phyloP scores from a whole-genome alignment of 1,139 yeast genomes.

The Scheffersomyces parashehatae region DNA sequence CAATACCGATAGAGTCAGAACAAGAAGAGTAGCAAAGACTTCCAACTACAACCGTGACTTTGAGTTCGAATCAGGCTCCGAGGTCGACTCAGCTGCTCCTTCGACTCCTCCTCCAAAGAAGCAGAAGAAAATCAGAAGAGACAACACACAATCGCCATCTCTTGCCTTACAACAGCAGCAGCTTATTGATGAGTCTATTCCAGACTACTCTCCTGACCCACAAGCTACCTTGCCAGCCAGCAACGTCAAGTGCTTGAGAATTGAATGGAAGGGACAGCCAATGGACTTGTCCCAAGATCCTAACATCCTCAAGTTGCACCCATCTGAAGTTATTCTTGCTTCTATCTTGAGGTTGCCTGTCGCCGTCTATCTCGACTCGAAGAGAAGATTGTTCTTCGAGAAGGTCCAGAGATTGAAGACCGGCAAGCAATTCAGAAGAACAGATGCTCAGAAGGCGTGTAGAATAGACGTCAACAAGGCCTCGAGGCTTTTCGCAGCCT shows the following conservation, averaged over 20 bases:
- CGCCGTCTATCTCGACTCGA: constrained; percentile 85
- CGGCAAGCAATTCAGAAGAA: constrained; percentile 87
- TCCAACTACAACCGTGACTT: constrained; percentile 9
- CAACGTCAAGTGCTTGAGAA: constrained; percentile 68
- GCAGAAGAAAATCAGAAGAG: constrained; percentile 38
- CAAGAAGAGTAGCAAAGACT: constrained; percentile 53
- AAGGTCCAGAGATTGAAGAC: constrained; percentile 75
- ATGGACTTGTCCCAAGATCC: constrained; percentile 88
- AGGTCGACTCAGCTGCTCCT: constrained; percentile 15
- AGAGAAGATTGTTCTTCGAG: constrained; percentile 85
- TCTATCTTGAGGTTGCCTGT: constrained; percentile 87
- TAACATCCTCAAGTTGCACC: constrained; percentile 69
- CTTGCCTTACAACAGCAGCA: constrained; percentile 45
- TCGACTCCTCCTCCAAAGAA: constrained; percentile 21
- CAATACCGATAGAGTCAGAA: constrained; percentile 51
- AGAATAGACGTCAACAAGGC: constrained; percentile 97
- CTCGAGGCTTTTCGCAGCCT: constrained; percentile 86
- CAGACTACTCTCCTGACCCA: constrained; percentile 78
- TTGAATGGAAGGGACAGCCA: constrained; percentile 98
- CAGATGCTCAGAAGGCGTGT: constrained; percentile 97
- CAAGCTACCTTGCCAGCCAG: constrained; percentile 61
- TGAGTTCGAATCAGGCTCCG: constrained; percentile 7
- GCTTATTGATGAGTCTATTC: constrained; percentile 56
- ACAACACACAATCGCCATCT: constrained; percentile 21
- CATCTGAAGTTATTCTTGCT: constrained; percentile 88